Evolutionary conservation across 495 filamentous ascomycete genomes (phyloP), one percentile per base, ranked within the genome.

Genomic region (Aspergillus cristatus): DNA sequence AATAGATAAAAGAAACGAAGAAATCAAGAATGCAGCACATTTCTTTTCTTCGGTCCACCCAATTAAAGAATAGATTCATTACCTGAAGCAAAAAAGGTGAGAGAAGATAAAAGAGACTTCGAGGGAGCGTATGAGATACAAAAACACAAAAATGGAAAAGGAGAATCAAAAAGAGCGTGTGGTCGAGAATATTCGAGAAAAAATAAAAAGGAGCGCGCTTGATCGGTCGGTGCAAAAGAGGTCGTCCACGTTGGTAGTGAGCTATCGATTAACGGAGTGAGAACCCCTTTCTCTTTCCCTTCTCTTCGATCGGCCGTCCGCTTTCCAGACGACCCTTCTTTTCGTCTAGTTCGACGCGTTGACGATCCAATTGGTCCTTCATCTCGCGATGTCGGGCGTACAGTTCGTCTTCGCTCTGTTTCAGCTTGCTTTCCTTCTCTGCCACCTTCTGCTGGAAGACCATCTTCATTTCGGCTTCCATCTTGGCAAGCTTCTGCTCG

Each of bases 391-490:
- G 91, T 51, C 91, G 81, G 39, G 93, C 87, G 53, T 97, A 96
- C 44, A 98, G 68, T 72, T 98, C 91, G 65, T 97, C 91, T 67
- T 98, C 91, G 75, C 86, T 94, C 71, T 96, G 89, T 64, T 88
- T 91, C 62, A 98, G 74, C 68, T 98, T 98, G 78, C 86, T 94
- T 67, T 98, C 91, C 76, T 98, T 98, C 67, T 98, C 91, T 42
- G 85, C 78, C 14, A 98, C 91, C 83, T 98, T 98, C 63, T 97
- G 93, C 62, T 98, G 91, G 87, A 98, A 98, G 54, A 98, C 91
- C 91, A 97, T 96, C 86, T 97, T 97, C 91, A 98, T 98, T 63
- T 98, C 91, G 54, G 84, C 76, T 63, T 98, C 91, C 91, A 98
- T 98, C 86, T 98, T 98, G 51, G 86, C 82, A 46, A 98, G 83